Evolutionary conservation across 805 yeast species (phyloP), one percentile per base, ranked within the genome.

Genomic region (Schwanniomyces pseudopolymorphus): DNA sequence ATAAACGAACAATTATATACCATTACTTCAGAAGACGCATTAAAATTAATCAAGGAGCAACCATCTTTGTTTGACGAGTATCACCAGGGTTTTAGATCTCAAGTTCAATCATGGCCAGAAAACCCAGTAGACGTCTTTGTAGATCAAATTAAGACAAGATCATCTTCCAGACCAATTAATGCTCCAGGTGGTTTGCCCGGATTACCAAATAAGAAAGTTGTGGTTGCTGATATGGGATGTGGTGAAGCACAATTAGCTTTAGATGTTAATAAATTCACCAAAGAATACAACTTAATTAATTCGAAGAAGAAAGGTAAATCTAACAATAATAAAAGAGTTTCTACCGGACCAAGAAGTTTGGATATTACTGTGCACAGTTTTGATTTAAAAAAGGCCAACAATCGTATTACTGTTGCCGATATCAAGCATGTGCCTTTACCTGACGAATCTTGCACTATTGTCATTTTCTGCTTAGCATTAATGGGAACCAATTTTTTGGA

Each of bases 401-500:
- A 87, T 5, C 75, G 91, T 56, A 87, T 94, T 48, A 91, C 97
- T 0, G 98, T 92, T n/a, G 97, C 98, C 0, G 99, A 94, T 70
- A 88, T 94, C 54, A 86, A 83, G 61, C 78, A 89, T 57, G 97
- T 92, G 9, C 99, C 99, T 17, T 67, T 94, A 52, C 77, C 74
- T 1, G 89, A 90, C 61, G 77, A 77, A 44, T 85, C 94, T 1
- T 89, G 94, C 57, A 80, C 90, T 20, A 75, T 94, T 39, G 99
- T 89, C n/a, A 80, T 94, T 5, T 94, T 91, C 66, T 94, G 99
- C 66, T 75, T 94, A 42, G 94, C 98, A 0, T 73, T 94, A 48
- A 94, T 94, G 99, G 99, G 99, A 3, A 92, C 98, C 3, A 94
- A 94, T 61, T 90, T 92, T 62, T 70, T 91, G 50, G 98, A 94